Base-by-base conservation (phyloP, 257 asterid genomes). In the Asclepias syriaca region DNA sequence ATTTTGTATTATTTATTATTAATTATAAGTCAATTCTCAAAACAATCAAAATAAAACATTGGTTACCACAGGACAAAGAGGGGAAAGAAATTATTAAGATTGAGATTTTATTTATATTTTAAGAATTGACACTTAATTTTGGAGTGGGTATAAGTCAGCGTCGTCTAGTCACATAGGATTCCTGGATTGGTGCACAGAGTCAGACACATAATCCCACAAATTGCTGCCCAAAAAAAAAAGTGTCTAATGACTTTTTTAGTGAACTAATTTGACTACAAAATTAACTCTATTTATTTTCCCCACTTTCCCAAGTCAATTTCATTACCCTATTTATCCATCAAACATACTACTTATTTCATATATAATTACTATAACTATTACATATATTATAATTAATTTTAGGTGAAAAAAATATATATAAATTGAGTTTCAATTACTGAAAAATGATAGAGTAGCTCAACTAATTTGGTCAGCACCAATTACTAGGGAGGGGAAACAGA, bases 141-240 rank as follows among this genome's bases (percentile, higher is more conserved):
- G 24, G 7, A 10, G 59, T 54, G 27, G 12, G 59, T 54, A 21
- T 19, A 54, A 3, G 21, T 54, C 58, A 54, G 11, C 19, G 24
- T 19, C 24, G 1, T 18, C 1, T 16, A 0, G 21, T 16, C 56
- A 22, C 57, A 51, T 51, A 45, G 82, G 87, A 81, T 82, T 82
- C 85, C 66, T 71, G 79, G 46, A 69, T 66, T 24, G 70, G 68
- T 70, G 79, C 78, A 79, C 55, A 34, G 37, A 34, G 37, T 51
- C 18, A 55, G 86, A 34, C 88, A 70, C 86, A 49, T 15, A 66
- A 21, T 56, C 78, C 85, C 83, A 75, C 10, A 82, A 84, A 65
- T 39, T 10, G 46, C 19, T 75, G 66, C 70, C 22, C 16, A n/a
- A 43, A 81, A 34, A 34, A 34, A 2, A 34, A 3, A 1, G 37